Percentiles rank a stretch among this genome's conserved stretches.
Conservation (phyloP, 768 basidiomycete genomes). For the Favolaschia claudopus region DNA sequence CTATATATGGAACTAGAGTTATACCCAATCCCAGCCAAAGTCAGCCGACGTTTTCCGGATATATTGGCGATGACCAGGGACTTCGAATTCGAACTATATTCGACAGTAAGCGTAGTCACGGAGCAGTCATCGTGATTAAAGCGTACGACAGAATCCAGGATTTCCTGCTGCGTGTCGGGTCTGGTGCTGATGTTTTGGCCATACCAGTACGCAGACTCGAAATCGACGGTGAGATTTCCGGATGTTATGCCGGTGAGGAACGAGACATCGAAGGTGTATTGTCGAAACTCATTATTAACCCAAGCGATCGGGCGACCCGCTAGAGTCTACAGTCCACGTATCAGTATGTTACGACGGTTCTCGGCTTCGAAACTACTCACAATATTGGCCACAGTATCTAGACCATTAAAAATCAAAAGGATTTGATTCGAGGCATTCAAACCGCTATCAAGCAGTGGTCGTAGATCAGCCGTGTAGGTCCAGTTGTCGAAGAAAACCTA, state of each 20-base stretch:
- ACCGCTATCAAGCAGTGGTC: no score
- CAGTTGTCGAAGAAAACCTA: conserved; percentile 63
- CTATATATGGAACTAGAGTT: background rate
- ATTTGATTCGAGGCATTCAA: no score
- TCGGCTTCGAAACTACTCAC: conserved; percentile 47
- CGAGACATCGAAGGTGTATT: conserved; percentile 61
- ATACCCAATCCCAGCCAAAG: conserved; percentile 71
- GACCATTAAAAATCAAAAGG: conserved; percentile 61
- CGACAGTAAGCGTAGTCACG: background rate
- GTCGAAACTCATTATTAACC: conserved; percentile 66
- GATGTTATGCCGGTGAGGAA: conserved; percentile 43
- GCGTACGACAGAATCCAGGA: conserved; percentile 43
- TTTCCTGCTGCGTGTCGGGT: conserved; percentile 58
- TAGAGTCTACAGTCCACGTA: conserved; percentile 46
- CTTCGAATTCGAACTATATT: conserved; percentile 57
- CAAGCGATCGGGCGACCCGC: conserved; percentile 60
- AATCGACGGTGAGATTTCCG: conserved; percentile 51
- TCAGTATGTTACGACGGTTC: no score
- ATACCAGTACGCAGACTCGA: conserved; percentile 63
- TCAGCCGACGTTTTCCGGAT: conserved; percentile 61
- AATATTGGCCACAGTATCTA: conserved; percentile 65
- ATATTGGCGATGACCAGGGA: conserved; percentile 54
- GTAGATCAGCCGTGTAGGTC: conserved; percentile 58
- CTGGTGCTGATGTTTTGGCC: conserved; percentile 59
- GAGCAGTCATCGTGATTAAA: background rate